Base-by-base conservation (phyloP, 208 protist genomes). In the Trypanosoma grayi region DNA sequence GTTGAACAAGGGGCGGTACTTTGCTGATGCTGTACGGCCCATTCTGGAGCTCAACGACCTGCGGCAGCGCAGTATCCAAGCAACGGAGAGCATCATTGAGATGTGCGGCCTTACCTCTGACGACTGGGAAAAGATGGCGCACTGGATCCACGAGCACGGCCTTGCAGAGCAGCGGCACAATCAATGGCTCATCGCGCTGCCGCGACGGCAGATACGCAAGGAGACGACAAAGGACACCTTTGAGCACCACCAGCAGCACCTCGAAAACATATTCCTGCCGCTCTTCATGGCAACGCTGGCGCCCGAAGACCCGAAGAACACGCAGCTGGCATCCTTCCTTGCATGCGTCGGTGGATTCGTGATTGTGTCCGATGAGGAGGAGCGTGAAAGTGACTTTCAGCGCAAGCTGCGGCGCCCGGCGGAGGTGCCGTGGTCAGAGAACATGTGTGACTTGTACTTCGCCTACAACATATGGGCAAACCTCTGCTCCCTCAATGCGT, bases 401-500 rank as follows among this genome's bases (percentile, higher is more conserved):
- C 56, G 69, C 18, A 76, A 95, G 33, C 98, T 94, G 65, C 83
- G 77, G 10, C 76, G 78, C 3, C 80, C 85, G 2, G 81, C 85
- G 16, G 98, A 99, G 68, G 97, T 98, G 46, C 97, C 98, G 16
- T 99, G 98, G 77, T 79, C 84, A 22, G 99, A 99, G 80, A 98
- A 94, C 46, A 83, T 96, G 22, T 75, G 71, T 39, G 73, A 88
- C 53, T 64, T 81, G 7, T 93, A 93, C 70, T 83, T 93, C 48
- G 68, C 73, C 33, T 98, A 98, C 77, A 98, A 99, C 77, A 82
- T 99, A 25, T 99, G 97, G 82, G 95, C 98, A 14, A 99, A 99
- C 78, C 60, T 99, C 8, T 75, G 76, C 56, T 83, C 87, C 1
- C 90, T 99, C 11, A 99, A 99, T 74, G 71, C 87, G 22, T 87